Conservation (phyloP, 371 early-diverging fungal species). For the Choanephora cucurbitarum region DNA sequence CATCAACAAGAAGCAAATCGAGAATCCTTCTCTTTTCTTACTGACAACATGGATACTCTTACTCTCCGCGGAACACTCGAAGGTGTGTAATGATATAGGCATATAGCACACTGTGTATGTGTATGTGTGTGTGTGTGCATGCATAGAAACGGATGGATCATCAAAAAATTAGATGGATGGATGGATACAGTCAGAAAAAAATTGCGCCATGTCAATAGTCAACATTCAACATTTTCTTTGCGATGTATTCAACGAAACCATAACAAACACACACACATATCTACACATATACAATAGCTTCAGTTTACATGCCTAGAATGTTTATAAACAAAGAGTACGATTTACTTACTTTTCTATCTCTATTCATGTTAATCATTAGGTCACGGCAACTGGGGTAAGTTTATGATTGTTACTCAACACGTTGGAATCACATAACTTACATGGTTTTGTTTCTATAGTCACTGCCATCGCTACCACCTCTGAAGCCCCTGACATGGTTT, state of each 20-base stretch:
- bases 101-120: conserved; percentile 1
- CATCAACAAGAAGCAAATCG: conserved; percentile 2
- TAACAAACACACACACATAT: too few relatives aligned
- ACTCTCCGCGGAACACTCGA: conserved; percentile 59
- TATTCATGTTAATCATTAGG: conserved; percentile 19
- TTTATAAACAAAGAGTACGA: not conserved
- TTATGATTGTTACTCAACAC: too few relatives aligned
- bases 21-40: conserved; percentile 44
- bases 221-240: not conserved
- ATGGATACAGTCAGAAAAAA: conserved; percentile 19
- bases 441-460: conserved; percentile 43
- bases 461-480: conserved; percentile 95
- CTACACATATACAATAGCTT: too few relatives aligned
- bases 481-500: conserved; percentile 90
- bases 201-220: not conserved
- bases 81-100: conserved; percentile 30
- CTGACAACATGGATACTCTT: conserved; percentile 57
- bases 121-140: conserved; percentile 5
- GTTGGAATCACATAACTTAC: conserved; percentile 1
- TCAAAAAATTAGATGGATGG: conserved; percentile 19
- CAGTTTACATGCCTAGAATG: not conserved
- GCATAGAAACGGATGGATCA: conserved; percentile 9
- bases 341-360: conserved; percentile 5
- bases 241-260: not conserved
- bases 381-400: conserved; percentile 52